A percentile compares a stretch with the other conserved stretches of the same genome.
Evolutionary conservation across 176 grass and related monocot genomes (phyloP).

Genomic region (Paspalum vaginatum): DNA sequence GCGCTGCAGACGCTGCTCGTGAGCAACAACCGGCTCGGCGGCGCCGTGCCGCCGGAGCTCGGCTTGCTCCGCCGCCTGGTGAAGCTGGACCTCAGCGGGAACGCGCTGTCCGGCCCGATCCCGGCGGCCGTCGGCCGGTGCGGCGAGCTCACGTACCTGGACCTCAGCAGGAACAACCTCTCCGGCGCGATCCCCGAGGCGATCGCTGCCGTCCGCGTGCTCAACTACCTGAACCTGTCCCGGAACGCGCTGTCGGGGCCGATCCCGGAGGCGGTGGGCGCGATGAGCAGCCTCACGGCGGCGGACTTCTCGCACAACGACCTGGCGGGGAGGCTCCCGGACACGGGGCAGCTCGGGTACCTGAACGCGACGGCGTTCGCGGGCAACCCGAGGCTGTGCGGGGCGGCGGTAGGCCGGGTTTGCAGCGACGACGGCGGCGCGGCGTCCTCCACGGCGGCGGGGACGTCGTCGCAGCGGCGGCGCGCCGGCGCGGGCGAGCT

Average conservation of each 20-base stretch:
- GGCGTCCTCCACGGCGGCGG: not conserved
- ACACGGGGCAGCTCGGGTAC: conserved; percentile 78
- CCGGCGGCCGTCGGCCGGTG: conserved; percentile 54
- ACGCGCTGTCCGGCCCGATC: conserved; percentile 54
- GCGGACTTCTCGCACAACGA: conserved; percentile 90
- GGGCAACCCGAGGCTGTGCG: conserved; percentile 78
- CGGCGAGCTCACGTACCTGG: conserved; percentile 79
- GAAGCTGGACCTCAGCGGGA: conserved; percentile 80
- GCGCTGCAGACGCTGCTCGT: conserved; percentile 69
- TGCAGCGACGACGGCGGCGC: conserved; percentile 28
- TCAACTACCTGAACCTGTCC: conserved; percentile 89
- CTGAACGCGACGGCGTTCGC: conserved; percentile 78
- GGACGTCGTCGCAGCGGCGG: not conserved
- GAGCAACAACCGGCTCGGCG: conserved; percentile 63
- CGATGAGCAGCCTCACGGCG: conserved; percentile 83
- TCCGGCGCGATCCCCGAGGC: conserved; percentile 58
- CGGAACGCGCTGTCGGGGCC: conserved; percentile 63
- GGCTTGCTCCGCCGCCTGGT: conserved; percentile 59
- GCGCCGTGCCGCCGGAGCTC: conserved; percentile 53
- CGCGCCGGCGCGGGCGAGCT: conserved; percentile 36
- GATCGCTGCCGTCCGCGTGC: conserved; percentile 56
- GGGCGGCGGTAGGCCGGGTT: conserved; percentile 40
- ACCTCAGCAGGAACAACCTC: conserved; percentile 86
- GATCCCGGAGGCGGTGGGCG: conserved; percentile 65
- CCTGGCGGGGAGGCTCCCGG: conserved; percentile 61